Conservation (phyloP, 2,329 filamentous ascomycete genomes). For the Fonsecaea nubica region DNA sequence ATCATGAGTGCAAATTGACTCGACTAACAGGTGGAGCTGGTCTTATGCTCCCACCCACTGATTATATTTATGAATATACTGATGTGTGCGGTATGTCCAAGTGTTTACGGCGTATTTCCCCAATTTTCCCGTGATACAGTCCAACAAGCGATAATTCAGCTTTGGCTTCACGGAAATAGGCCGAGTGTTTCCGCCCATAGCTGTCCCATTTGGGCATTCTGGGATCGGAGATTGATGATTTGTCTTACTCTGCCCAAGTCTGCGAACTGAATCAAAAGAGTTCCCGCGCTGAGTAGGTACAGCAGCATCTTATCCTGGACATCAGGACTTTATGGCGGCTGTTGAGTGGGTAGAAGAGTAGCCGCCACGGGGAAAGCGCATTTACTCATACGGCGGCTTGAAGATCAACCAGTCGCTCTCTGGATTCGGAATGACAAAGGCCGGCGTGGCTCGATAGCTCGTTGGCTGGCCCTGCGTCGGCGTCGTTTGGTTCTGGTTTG, state of each 20-base stretch:
- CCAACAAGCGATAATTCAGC: too few relatives aligned
- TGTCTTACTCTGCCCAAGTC: too few relatives aligned
- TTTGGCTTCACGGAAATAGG: too few relatives aligned
- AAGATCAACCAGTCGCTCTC: conserved; percentile 53
- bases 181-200: too few relatives aligned
- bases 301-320: not conserved
- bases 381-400: conserved; percentile 36
- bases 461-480: conserved; percentile 23
- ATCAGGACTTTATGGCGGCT: not conserved
- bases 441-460: conserved; percentile 42
- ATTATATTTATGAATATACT: not conserved
- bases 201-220: too few relatives aligned
- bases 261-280: too few relatives aligned
- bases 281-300: too few relatives aligned
- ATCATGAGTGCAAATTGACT: too few relatives aligned
- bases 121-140: too few relatives aligned
- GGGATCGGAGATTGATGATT: too few relatives aligned
- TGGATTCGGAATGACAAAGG: conserved; percentile 54
- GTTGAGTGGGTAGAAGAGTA: not conserved
- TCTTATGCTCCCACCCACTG: not conserved
- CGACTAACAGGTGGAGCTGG: not conserved
- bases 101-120: not conserved
- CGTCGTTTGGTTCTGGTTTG: conserved; percentile 20
- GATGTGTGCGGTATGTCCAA: not conserved
- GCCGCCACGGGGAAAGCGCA: not conserved